Evolutionary conservation across 176 grass and related monocot species (phyloP).

Genomic region (Oryza rufipogon): DNA sequence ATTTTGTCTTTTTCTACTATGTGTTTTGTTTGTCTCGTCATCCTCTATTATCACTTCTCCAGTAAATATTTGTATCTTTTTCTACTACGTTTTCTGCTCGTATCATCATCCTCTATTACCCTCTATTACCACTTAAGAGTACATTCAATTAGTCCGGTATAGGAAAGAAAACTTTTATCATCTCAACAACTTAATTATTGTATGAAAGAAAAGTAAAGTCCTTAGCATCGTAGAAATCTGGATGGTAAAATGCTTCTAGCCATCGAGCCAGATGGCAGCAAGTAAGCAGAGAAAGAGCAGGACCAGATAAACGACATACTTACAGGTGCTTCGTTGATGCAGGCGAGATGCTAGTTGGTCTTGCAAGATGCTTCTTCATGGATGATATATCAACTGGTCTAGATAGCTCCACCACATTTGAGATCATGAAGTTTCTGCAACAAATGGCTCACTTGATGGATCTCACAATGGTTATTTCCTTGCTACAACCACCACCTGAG

Average conservation of each 20-base stretch:
- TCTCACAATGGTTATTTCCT: conserved; percentile 89
- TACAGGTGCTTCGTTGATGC: conserved; percentile 41
- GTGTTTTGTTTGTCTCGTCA: not conserved
- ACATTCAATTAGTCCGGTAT: not conserved
- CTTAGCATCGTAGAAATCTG: not conserved
- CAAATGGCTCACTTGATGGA: conserved; percentile 87
- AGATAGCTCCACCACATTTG: conserved; percentile 92
- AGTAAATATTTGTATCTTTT: not conserved
- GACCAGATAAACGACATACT: conserved; percentile 13
- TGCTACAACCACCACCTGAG: conserved; percentile 88
- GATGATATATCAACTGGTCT: conserved; percentile 98
- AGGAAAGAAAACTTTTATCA: conserved; percentile 15
- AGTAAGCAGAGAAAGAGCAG: not conserved
- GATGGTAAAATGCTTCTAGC: conserved; percentile 2
- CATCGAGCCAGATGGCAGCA: not conserved
- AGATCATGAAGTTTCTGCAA: conserved; percentile 84
- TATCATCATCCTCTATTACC: not conserved
- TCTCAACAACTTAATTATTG: not conserved
- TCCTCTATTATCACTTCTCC: not conserved
- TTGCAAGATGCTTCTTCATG: conserved; percentile 95
- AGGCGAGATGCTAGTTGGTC: conserved; percentile 95
- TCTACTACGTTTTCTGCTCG: not conserved
- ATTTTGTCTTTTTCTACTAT: not conserved
- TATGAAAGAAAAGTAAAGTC: not conserved
- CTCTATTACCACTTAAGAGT: conserved; percentile 1